Evolutionary conservation across 176 grass and related monocot species (phyloP).

Genomic region (Puya raimondii): DNA sequence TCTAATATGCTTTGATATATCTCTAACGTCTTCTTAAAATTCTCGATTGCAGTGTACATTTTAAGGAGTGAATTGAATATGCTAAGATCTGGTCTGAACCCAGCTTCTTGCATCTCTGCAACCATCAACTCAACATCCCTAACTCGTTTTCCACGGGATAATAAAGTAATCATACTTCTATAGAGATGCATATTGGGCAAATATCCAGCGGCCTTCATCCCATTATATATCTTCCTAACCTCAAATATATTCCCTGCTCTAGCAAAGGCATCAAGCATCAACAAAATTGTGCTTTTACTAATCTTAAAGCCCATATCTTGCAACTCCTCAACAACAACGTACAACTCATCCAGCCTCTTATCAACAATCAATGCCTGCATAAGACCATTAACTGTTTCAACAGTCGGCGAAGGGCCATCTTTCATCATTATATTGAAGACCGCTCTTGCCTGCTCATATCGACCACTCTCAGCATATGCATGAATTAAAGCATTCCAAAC

Average conservation of each 20-base stretch:
- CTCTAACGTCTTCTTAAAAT: slow-evolving; percentile 65
- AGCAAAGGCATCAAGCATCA: slow-evolving; percentile 89
- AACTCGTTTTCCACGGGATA: slow-evolving; percentile 58
- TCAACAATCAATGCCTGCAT: slow-evolving; percentile 81
- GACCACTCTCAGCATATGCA: slow-evolving; percentile 80
- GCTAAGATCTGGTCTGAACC: slow-evolving; percentile 61
- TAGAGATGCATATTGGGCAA: slow-evolving; percentile 79
- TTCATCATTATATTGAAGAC: slow-evolving; percentile 84
- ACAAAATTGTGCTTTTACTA: slow-evolving; percentile 73
- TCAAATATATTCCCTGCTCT: slow-evolving; percentile 77
- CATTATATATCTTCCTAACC: slow-evolving; percentile 98
- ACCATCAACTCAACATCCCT: slow-evolving; percentile 80
- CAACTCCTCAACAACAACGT: slow-evolving; percentile 73
- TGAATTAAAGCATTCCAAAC: slow-evolving; percentile 89
- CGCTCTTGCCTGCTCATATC: slow-evolving; percentile 72
- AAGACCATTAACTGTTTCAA: slow-evolving; percentile 83
- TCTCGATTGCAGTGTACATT: slow-evolving; percentile 62
- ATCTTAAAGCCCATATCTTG: slow-evolving; percentile 95
- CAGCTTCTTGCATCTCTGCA: slow-evolving; percentile 60
- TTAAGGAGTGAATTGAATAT: slow-evolving; percentile 69
- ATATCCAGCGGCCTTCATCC: slow-evolving; percentile 90
- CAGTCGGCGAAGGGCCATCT: slow-evolving; percentile 57
- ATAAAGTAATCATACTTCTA: slow-evolving; percentile 64
- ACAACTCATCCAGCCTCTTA: slow-evolving; percentile 76
- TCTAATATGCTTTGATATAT: slow-evolving; percentile 61